Evolutionary conservation across 23 red algal species (phyloP).

Genomic region (Agarophyton chilense): DNA sequence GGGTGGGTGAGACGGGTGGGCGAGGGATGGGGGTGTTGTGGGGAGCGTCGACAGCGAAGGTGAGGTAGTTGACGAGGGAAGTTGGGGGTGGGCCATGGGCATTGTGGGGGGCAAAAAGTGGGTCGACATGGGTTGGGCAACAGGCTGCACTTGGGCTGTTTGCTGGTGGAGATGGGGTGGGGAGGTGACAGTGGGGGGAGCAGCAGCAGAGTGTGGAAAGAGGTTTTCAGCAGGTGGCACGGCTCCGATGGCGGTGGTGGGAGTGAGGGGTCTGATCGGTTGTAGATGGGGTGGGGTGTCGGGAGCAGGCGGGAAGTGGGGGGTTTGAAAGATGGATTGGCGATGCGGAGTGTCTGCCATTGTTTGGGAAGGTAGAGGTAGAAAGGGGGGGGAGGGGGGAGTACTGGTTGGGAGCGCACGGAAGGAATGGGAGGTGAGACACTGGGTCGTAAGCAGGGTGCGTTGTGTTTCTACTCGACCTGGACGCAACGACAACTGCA

Average conservation of each 20-base stretch:
- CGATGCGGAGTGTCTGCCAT: constrained; percentile 9
- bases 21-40: neutral
- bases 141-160: neutral
- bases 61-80: neutral
- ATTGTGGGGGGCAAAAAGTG: neutral
- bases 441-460: no score
- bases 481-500: no score
- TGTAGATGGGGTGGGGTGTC: neutral
- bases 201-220: neutral
- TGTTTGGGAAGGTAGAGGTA: neutral
- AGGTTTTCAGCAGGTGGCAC: neutral
- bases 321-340: neutral
- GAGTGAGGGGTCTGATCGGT: neutral
- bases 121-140: neutral
- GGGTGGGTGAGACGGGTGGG: neutral
- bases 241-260: neutral
- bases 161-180: neutral
- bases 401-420: neutral
- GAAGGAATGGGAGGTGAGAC: neutral
- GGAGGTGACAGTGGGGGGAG: neutral
- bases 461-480: no score
- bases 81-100: neutral
- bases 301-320: neutral
- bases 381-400: neutral
- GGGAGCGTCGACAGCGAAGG: no score